These are phyloP conservation scores for Dimocarpus longan DNA, from an alignment of 345 rosid species.

Conservation along the genomic window DNA sequence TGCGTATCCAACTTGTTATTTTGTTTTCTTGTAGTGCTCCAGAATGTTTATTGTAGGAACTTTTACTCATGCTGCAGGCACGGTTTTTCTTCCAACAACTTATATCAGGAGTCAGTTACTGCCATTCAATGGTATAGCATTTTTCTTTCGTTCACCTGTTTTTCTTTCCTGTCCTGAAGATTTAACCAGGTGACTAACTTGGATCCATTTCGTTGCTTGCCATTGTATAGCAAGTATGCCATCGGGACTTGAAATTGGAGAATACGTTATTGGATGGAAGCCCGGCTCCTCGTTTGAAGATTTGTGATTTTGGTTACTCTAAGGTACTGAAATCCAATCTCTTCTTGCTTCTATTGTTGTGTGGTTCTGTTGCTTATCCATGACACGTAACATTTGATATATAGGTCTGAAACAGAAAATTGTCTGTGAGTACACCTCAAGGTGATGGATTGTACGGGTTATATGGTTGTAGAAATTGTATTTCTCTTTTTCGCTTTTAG, in stretches of 20 bases:
- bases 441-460: not conserved
- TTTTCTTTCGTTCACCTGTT: not conserved
- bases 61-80: conserved; percentile 46
- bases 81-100: conserved; percentile 86
- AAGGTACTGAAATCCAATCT: conserved; percentile 53
- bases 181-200: conserved; percentile 13
- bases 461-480: not conserved
- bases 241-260: conserved; percentile 92
- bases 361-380: not conserved
- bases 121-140: conserved; percentile 66
- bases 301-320: conserved; percentile 99
- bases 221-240: conserved; percentile 82
- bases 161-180: not conserved
- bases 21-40: not conserved
- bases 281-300: conserved; percentile 90
- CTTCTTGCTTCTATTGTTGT: conserved; percentile 1
- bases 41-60: not conserved
- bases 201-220: conserved; percentile 13
- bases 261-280: conserved; percentile 97
- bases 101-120: conserved; percentile 76
- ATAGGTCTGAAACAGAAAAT: conserved; percentile 6
- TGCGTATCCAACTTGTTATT: conserved; percentile 10
- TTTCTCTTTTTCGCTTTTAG: not conserved
- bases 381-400: not conserved
- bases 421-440: not conserved